Base-by-base conservation (phyloP, 441 rosid species). In the Adansonia grandidieri region DNA sequence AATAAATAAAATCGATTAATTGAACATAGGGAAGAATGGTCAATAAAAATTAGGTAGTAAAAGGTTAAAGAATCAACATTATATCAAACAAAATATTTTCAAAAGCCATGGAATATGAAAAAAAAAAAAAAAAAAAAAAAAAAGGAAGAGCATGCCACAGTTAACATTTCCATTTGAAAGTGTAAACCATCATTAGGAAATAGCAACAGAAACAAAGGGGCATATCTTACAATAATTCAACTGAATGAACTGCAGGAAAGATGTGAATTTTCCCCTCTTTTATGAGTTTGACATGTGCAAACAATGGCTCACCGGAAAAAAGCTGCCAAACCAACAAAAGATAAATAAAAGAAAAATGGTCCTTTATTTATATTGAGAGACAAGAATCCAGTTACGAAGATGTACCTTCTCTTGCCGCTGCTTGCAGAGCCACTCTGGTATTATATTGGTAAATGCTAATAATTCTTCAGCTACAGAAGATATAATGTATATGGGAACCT, bases 341-440 rank as follows among this genome's bases (percentile, higher is more conserved):
- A 56, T 58, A 61, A 51, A 67, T 11, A 69, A 48, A n/a, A 77
- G 65, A 45, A 80, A 40, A n/a, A 37, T 37, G 2, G 76, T 42
- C 78, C 9, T 78, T 6, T 32, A 8, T 51, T 9, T 53, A 71
- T 32, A 53, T 37, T 37, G n/a, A 50, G 57, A 24, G 57, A 24
- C 28, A 61, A 71, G 5, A 71, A 65, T 32, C 62, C 69, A 56
- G 73, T 13, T 17, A 69, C 13, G 19, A 69, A 75, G 71, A 84
- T 17, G 57, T 81, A 95, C 99, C 90, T 89, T 91, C 80, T 90
- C 92, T 84, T 92, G 95, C 24, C 91, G 88, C 76, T 86, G 85
- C 83, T 89, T 87, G 82, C 95, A 92, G 47, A 96, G 79, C 99
- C 99, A 93, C 85, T 96, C 99, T 62, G 98, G 98, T 79, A 96